These are phyloP conservation scores for Pichia exigua DNA, from an alignment of 805 yeast species.

Conservation along the genomic window DNA sequence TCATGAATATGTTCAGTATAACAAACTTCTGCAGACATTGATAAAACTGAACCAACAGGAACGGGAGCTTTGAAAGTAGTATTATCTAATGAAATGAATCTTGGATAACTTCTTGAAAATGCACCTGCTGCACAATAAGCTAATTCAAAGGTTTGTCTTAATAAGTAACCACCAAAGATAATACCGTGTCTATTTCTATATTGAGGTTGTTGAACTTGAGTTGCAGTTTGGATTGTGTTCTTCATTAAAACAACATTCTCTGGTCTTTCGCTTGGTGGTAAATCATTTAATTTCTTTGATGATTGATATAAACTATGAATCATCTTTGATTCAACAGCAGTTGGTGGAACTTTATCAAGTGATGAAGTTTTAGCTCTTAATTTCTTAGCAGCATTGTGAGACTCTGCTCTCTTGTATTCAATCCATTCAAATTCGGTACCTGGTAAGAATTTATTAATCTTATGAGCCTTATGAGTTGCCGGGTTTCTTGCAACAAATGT, in stretches of 20 bases:
- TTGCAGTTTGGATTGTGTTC: conserved; percentile 62
- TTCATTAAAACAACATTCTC: conserved; percentile 55
- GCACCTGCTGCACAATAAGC: conserved; percentile 92
- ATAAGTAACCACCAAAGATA: conserved; percentile 91
- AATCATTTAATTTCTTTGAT: conserved; percentile 31
- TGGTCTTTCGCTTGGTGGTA: conserved; percentile 32
- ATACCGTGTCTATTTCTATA: conserved; percentile 91
- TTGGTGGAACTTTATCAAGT: conserved; percentile 59
- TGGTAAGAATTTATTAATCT: conserved; percentile 76
- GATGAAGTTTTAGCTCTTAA: conserved; percentile 60
- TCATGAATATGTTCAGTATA: conserved; percentile 74
- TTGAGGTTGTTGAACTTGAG: conserved; percentile 93
- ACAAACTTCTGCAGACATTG: conserved; percentile 73
- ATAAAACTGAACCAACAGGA: conserved; percentile 87
- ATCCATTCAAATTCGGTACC: conserved; percentile 68
- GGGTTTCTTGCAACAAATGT: conserved; percentile 96
- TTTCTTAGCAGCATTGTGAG: conserved; percentile 82
- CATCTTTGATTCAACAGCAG: conserved; percentile 64
- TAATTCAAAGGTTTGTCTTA: conserved; percentile 88
- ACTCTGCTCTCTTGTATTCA: conserved; percentile 82
- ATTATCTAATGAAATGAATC: conserved; percentile 84
- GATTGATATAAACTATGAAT: conserved; percentile 73
- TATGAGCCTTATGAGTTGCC: conserved; percentile 80
- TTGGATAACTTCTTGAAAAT: conserved; percentile 74
- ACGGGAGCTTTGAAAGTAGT: conserved; percentile 92